phyloP scores from a whole-genome alignment of 345 rosid genomes.

The Carallia brachiata region DNA sequence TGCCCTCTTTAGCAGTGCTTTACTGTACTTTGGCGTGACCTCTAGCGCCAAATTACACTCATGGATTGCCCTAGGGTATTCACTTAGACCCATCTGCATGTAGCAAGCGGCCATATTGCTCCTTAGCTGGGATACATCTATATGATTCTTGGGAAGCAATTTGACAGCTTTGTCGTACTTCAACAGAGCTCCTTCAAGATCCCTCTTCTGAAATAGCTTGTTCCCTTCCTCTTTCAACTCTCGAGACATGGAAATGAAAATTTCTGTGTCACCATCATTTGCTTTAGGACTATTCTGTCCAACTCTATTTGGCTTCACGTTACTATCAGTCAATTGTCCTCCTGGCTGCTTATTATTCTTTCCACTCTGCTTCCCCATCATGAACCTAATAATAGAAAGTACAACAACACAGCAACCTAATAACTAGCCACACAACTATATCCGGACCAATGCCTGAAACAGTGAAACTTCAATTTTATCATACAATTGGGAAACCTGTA shows the following conservation, averaged over 20 bases:
- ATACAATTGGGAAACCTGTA: slow-evolving; percentile 3
- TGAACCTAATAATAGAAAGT: slow-evolving; percentile 7
- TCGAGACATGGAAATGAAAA: slow-evolving; percentile 60
- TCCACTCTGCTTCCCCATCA: slow-evolving; percentile 49
- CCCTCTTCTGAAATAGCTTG: slow-evolving; percentile 74
- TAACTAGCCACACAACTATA: slow-evolving; percentile 2
- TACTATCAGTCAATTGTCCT: slow-evolving; percentile 38
- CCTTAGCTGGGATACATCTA: slow-evolving; percentile 62
- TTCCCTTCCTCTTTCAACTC: slow-evolving; percentile 84
- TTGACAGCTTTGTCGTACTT: slow-evolving; percentile 79
- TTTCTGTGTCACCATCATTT: slow-evolving; percentile 46
- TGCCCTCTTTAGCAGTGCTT: slow-evolving; percentile 80
- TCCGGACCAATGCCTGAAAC: no score
- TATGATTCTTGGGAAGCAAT: slow-evolving; percentile 64
- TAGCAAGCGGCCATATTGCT: slow-evolving; percentile 84
- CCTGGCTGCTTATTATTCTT: slow-evolving; percentile 43
- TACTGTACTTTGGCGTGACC: slow-evolving; percentile 63
- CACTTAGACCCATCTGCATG: slow-evolving; percentile 77
- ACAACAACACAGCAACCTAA: slow-evolving; percentile 11
- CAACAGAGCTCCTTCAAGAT: slow-evolving; percentile 62
- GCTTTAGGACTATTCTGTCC: slow-evolving; percentile 30
- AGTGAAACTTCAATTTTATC: no score
- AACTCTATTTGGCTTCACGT: slow-evolving; percentile 31
- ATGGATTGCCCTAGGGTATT: slow-evolving; percentile 69
- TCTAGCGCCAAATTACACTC: slow-evolving; percentile 78